A percentile compares a stretch with the other conserved stretches of the same genome.
phyloP scores from a whole-genome alignment of 371 early-diverging fungal species.

The Rhizopus microsporus region DNA sequence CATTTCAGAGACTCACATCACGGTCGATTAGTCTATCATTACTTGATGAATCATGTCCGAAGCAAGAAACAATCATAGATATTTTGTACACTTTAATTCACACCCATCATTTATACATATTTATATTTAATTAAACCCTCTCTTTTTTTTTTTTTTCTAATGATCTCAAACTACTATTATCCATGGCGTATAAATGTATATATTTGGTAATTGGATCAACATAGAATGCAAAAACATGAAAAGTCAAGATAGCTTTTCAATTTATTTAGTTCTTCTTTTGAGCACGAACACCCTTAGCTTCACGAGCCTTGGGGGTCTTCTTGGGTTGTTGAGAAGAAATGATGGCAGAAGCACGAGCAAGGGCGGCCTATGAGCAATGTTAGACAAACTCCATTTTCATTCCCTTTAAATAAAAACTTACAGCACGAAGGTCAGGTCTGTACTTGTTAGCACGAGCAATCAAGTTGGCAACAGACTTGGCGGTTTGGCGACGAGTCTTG shows the following conservation, averaged over 20 bases:
- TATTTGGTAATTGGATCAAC: too few species aligned
- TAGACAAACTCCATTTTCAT: background rate
- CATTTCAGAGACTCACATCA: constrained; percentile 46
- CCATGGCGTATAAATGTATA: too few species aligned
- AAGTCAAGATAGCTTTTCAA: too few species aligned
- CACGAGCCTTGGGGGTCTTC: constrained; percentile 62
- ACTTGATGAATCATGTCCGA: constrained; percentile 34
- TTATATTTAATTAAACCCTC: background rate
- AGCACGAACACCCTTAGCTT: constrained; percentile 40
- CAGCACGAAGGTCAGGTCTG: constrained; percentile 82
- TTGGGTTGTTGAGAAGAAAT: constrained; percentile 63
- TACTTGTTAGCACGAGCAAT: constrained; percentile 59
- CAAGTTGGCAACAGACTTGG: constrained; percentile 72
- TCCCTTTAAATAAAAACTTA: constrained; percentile 23
- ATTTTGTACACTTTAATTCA: background rate
- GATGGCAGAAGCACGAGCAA: constrained; percentile 81
- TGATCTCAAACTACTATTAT: too few species aligned
- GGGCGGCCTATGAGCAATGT: constrained; percentile 62
- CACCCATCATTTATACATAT: background rate
- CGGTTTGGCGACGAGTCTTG: constrained; percentile 68
- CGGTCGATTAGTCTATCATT: constrained; percentile 32
- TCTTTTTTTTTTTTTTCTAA: background rate
- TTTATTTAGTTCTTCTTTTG: constrained; percentile 4
- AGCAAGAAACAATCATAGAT: constrained; percentile 46
- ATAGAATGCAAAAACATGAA: too few species aligned